phyloP scores from a whole-genome alignment of 73 alveolate species.

The Blepharisma japonicum region DNA sequence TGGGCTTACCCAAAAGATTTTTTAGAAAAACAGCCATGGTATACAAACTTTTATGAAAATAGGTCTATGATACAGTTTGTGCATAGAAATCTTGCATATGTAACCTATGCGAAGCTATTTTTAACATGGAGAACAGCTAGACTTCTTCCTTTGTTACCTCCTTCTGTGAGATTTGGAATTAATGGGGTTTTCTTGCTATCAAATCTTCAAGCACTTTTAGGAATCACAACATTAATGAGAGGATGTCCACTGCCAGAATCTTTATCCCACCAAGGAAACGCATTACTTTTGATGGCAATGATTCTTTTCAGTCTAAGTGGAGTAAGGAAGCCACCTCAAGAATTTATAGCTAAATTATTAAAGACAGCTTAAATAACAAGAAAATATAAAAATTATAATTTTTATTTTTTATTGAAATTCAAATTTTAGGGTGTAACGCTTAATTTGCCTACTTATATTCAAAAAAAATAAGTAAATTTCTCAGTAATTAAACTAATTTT shows the following conservation, averaged over 20 bases:
- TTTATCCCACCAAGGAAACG: slow-evolving; percentile 52
- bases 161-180: slow-evolving; percentile 34
- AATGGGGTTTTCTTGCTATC: slow-evolving; percentile 24
- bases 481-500: too few species aligned
- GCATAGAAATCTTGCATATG: slow-evolving; percentile 79
- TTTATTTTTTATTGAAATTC: too few species aligned
- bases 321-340: slow-evolving; percentile 49
- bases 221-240: slow-evolving; percentile 39
- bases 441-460: too few species aligned
- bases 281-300: slow-evolving; percentile 42
- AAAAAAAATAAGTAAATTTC: too few species aligned
- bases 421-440: too few species aligned
- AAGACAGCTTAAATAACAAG: too few species aligned
- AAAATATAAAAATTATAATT: too few species aligned
- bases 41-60: slow-evolving; percentile 74
- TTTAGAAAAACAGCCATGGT: slow-evolving; percentile 59
- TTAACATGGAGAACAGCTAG: background rate
- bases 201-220: slow-evolving; percentile 31
- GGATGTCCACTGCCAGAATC: slow-evolving; percentile 44
- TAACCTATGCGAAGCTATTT: slow-evolving; percentile 27
- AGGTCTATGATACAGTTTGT: slow-evolving; percentile 64
- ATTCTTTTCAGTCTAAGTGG: slow-evolving; percentile 42
- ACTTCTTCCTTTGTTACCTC: slow-evolving; percentile 21
- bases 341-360: slow-evolving; percentile 47
- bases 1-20: slow-evolving; percentile 59